Evolutionary conservation across 345 rosid species (phyloP), one percentile per base, ranked within the genome.

Genomic region (Anacardium occidentale): DNA sequence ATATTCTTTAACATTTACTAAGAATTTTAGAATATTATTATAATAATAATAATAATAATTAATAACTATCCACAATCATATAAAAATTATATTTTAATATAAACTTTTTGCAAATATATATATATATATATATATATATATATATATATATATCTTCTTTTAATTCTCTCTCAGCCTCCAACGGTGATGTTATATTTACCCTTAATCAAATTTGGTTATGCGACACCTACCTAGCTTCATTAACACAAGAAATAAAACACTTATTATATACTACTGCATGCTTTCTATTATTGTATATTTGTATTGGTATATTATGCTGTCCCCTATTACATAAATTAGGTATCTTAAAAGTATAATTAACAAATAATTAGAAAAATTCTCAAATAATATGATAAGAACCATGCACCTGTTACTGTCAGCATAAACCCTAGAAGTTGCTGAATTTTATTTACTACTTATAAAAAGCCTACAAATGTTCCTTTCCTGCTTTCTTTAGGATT

Each of bases 401-500:
- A 37, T 37, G 18, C 45, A 58, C 24, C 29, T 70, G 26, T 2
- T 48, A 45, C 13, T 12, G 37, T 2, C 10, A 48, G 53, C 53
- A 48, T 48, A 48, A 70, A 4, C 14, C n/a, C 29, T 44, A 57
- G 11, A 54, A 44, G 40, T 42, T 80, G 40, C 25, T 25, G 54
- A 65, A 11, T 44, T 42, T 24, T 57, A 70, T 51, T 70, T 55
- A 45, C 51, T 53, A 22, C 22, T 50, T 3, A 60, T 34, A 52
- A 64, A 29, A 69, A 70, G 25, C 69, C 17, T 1, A 3, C 32
- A 29, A 3, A 29, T 29, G 32, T 29, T 3, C 32, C 32, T 29
- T 29, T n/a, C 7, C 0, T 48, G 63, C 67, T 50, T 70, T 64
- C 61, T 52, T 22, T 29, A 40, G 53, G 70, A 42, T 68, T 71